Percentiles rank a stretch among this genome's conserved stretches.
Conservation (phyloP, 1,139 yeast species). For the Yamadazyma atmosphaerica region DNA sequence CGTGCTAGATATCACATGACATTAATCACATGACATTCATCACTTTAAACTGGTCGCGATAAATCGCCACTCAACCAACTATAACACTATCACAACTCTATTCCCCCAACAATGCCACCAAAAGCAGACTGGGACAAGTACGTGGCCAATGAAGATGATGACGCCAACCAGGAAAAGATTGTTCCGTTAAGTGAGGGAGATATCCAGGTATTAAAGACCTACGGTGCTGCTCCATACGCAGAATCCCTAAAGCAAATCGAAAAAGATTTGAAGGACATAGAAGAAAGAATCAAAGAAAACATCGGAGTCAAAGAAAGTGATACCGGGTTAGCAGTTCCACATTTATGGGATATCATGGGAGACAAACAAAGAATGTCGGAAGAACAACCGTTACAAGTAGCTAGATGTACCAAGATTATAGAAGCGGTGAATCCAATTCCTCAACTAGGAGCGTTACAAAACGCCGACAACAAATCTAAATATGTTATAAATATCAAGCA, state of each 20-base stretch:
- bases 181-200: constrained; percentile 93
- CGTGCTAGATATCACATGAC: neutral
- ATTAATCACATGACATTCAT: neutral
- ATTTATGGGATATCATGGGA: constrained; percentile 96
- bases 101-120: constrained; percentile 75
- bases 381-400: constrained; percentile 96
- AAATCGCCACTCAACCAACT: neutral
- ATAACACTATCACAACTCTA: neutral
- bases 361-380: constrained; percentile 91
- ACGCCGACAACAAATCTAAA: constrained; percentile 82
- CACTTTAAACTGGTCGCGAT: no score
- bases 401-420: constrained; percentile 96
- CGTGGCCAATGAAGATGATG: constrained; percentile 71
- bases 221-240: constrained; percentile 97
- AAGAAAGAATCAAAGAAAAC: constrained; percentile 85
- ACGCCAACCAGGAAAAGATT: constrained; percentile 65
- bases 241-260: constrained; percentile 76
- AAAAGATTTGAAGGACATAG: constrained; percentile 79
- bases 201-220: constrained; percentile 93
- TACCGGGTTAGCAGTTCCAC: constrained; percentile 94
- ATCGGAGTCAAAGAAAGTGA: constrained; percentile 94
- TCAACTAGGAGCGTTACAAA: constrained; percentile 39
- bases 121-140: constrained; percentile 97
- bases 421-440: constrained; percentile 51
- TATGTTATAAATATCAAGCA: constrained; percentile 96